These are phyloP conservation scores for Ceratocystis cacaofunesta DNA, from an alignment of 2,329 filamentous ascomycete species.

Conservation along the genomic window DNA sequence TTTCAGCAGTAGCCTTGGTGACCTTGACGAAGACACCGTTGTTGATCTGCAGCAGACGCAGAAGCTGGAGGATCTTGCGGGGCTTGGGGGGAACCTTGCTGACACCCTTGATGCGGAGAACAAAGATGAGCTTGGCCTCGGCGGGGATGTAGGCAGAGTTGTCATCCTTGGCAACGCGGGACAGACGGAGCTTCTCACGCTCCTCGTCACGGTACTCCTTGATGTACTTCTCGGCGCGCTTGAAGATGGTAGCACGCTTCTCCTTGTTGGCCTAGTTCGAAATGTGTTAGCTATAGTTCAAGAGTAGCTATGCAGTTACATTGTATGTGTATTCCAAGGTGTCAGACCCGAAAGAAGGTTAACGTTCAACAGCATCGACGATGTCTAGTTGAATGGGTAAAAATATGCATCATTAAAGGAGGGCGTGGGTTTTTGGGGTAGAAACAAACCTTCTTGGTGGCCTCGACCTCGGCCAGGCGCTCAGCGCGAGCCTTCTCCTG, in stretches of 20 bases:
- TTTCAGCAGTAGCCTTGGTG: conserved; percentile 95
- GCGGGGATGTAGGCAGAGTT: conserved; percentile 89
- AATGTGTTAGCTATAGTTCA: conserved; percentile 11
- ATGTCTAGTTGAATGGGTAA: conserved; percentile 68
- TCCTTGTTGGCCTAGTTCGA: conserved; percentile 76
- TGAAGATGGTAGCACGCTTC: conserved; percentile 98
- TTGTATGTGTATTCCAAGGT: conserved; percentile 21
- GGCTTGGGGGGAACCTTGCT: conserved; percentile 99
- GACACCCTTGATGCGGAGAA: conserved; percentile 99
- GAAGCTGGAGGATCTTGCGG: conserved; percentile 98
- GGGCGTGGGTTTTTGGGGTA: not conserved
- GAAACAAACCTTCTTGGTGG: conserved; percentile 77
- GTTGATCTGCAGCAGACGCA: conserved; percentile 99
- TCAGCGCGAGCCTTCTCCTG: conserved; percentile 98
- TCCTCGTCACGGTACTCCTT: conserved; percentile 98
- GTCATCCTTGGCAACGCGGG: conserved; percentile 76
- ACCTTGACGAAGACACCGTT: conserved; percentile 96
- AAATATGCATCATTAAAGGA: conserved; percentile 60
- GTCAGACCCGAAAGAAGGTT: conserved; percentile 99
- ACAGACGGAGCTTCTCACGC: conserved; percentile 94
- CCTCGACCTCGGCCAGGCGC: conserved; percentile 60
- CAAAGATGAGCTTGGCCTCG: conserved; percentile 92
- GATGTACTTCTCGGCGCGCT: conserved; percentile 98
- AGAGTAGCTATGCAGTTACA: not conserved
- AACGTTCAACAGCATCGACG: conserved; percentile 96